Evolutionary conservation across 352 stramenopile species (phyloP).

Genomic region (Globisporangium emineosum): DNA sequence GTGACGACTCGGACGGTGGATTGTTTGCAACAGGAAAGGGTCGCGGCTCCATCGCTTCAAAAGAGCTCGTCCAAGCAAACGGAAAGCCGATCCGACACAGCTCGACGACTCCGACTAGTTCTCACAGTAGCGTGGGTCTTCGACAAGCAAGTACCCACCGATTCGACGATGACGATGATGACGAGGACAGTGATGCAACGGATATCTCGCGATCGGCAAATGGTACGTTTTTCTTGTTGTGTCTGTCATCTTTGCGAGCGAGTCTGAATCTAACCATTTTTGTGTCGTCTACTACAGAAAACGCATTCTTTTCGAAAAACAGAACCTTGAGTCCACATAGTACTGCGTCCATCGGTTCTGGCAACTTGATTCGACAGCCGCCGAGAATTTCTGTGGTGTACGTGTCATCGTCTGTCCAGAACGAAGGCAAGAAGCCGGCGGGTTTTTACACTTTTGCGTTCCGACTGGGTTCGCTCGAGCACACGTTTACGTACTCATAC

Average conservation of each 20-base stretch:
- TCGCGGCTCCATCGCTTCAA: conserved; percentile 18
- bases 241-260: background rate
- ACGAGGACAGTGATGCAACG: conserved; percentile 14
- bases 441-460: conserved; percentile 74
- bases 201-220: conserved; percentile 15
- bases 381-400: conserved; percentile 39
- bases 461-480: conserved; percentile 29
- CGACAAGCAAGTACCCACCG: background rate
- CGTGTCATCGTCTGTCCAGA: conserved; percentile 50
- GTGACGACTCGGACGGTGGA: conserved; percentile 41
- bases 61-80: conserved; percentile 3
- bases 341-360: conserved; percentile 6
- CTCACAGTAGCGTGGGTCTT: conserved; percentile 5
- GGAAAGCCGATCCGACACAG: conserved; percentile 14
- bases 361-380: background rate
- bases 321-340: conserved; percentile 6
- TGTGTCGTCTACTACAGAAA: background rate
- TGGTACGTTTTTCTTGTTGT: conserved; percentile 1
- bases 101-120: conserved; percentile 19
- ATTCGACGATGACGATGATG: conserved; percentile 22
- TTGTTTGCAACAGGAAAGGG: conserved; percentile 42
- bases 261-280: background rate
- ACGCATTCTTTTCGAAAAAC: conserved; percentile 5
- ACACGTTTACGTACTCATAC: conserved; percentile 64
- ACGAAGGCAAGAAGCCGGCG: conserved; percentile 56